phyloP scores from a whole-genome alignment of 164 flowering plant species.

The Echeveria elegans region DNA sequence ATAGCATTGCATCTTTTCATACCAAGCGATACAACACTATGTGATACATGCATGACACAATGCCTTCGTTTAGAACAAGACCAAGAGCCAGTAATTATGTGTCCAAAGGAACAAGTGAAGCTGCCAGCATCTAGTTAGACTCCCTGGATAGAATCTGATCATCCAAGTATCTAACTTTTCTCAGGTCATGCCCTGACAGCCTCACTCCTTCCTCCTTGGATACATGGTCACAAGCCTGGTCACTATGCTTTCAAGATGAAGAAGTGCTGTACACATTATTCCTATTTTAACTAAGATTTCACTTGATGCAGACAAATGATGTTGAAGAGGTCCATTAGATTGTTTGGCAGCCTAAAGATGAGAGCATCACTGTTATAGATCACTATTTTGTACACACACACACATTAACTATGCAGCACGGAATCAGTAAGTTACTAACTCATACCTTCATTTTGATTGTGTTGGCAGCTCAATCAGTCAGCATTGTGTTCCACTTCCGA shows the following conservation, averaged over 20 bases:
- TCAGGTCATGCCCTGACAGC: neutral
- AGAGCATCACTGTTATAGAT: too few species aligned
- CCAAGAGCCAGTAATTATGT: too few species aligned
- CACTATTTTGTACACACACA: too few species aligned
- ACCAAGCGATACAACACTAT: too few species aligned
- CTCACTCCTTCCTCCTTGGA: neutral
- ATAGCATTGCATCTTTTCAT: too few species aligned
- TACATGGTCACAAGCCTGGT: neutral
- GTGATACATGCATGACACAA: too few species aligned
- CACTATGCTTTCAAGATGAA: neutral
- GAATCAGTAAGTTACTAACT: neutral
- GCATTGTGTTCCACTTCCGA: constrained; percentile 1
- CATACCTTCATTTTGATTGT: neutral
- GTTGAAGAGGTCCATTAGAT: too few species aligned
- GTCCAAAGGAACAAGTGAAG: too few species aligned
- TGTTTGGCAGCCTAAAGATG: too few species aligned
- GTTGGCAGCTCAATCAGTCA: neutral
- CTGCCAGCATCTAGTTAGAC: neutral
- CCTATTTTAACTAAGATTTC: too few species aligned
- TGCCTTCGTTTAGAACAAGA: too few species aligned
- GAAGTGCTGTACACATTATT: neutral
- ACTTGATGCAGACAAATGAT: neutral
- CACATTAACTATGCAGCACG: too few species aligned
- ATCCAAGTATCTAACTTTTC: neutral
- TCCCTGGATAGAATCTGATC: neutral